These are phyloP conservation scores for Inga leiocalycina DNA, from an alignment of 306 rosid species.

Conservation along the genomic window DNA sequence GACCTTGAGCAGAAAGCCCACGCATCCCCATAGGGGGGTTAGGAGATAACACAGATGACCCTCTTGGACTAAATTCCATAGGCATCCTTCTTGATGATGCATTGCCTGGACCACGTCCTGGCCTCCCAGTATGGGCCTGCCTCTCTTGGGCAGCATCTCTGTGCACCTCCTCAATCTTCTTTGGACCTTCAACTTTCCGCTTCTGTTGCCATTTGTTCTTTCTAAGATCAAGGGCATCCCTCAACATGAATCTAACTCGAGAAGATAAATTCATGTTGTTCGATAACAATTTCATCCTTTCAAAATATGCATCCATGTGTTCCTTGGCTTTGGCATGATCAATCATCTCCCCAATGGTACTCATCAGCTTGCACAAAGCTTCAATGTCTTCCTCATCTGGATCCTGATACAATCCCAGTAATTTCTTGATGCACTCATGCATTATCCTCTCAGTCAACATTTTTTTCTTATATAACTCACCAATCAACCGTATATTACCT, in stretches of 20 bases:
- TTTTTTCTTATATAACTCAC: conserved; percentile 86
- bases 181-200: conserved; percentile 96
- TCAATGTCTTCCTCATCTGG: conserved; percentile 97
- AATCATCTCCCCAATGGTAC: conserved; percentile 96
- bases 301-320: conserved; percentile 83
- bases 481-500: conserved; percentile 94
- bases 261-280: conserved; percentile 81
- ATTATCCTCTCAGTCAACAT: conserved; percentile 96
- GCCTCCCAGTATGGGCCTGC: conserved; percentile 73
- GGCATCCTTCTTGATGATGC: conserved; percentile 63
- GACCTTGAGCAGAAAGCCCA: conserved; percentile 59
- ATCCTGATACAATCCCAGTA: conserved; percentile 72
- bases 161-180: conserved; percentile 95
- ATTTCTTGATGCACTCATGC: conserved; percentile 83
- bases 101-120: conserved; percentile 69
- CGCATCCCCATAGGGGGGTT: conserved; percentile 67
- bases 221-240: conserved; percentile 82
- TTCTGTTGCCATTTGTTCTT: conserved; percentile 94
- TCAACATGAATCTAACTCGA: conserved; percentile 93
- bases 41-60: conserved; percentile 64
- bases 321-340: conserved; percentile 89
- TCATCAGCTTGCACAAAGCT: conserved; percentile 92
- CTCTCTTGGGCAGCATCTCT: conserved; percentile 98
- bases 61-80: conserved; percentile 74
- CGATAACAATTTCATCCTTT: conserved; percentile 59